Conservation (phyloP, 352 stramenopile species). For the Bremia lactucae region DNA sequence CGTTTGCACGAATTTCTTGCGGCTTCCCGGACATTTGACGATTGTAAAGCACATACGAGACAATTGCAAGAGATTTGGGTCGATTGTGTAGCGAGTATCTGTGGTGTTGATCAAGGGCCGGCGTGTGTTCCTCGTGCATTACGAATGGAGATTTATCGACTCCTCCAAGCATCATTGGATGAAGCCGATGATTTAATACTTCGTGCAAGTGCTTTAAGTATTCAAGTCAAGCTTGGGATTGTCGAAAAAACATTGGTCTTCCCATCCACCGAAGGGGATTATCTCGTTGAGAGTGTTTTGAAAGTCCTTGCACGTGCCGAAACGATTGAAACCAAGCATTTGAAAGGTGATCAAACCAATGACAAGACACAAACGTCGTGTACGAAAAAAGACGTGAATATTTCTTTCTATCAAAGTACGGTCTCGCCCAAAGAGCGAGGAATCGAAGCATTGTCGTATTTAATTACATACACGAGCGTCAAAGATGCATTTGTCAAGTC, state of each 20-base stretch:
- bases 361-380: slow-evolving; percentile 11
- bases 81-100: slow-evolving; percentile 70
- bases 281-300: slow-evolving; percentile 64
- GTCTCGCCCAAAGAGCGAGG: slow-evolving; percentile 71
- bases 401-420: slow-evolving; percentile 58
- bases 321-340: slow-evolving; percentile 33
- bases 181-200: slow-evolving; percentile 66
- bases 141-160: slow-evolving; percentile 66
- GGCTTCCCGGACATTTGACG: slow-evolving; percentile 36
- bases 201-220: slow-evolving; percentile 60
- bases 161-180: slow-evolving; percentile 57
- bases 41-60: slow-evolving; percentile 31
- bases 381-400: slow-evolving; percentile 24
- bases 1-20: slow-evolving; percentile 49
- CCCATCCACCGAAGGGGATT: slow-evolving; percentile 42
- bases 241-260: slow-evolving; percentile 75
- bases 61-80: slow-evolving; percentile 73
- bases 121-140: slow-evolving; percentile 49
- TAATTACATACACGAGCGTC: slow-evolving; percentile 73
- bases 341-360: slow-evolving; percentile 17
- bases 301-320: slow-evolving; percentile 60
- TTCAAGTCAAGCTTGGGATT: slow-evolving; percentile 74
- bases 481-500: slow-evolving; percentile 71
- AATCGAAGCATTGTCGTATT: slow-evolving; percentile 74
- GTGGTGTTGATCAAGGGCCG: slow-evolving; percentile 61